Evolutionary conservation across 768 basidiomycete genomes (phyloP), one percentile per base, ranked within the genome.

Genomic region (Amylocystis lapponica): DNA sequence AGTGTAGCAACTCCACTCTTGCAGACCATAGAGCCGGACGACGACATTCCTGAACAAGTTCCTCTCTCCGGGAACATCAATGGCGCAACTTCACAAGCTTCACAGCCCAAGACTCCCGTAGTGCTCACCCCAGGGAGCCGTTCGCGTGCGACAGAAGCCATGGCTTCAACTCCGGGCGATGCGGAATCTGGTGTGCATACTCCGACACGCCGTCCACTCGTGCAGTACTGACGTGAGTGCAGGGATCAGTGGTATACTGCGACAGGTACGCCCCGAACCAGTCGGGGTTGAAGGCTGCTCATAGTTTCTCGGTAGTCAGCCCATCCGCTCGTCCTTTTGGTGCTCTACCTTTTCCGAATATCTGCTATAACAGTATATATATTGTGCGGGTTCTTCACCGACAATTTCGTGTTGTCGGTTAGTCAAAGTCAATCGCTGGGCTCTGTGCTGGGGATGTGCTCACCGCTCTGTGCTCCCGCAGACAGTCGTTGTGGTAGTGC

Each of bases 401-500:
- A 79, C 53, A 86, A 93, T 60, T 98, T 93, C 64, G 94, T 99
- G 17, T 74, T 98, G 49, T 91, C 92, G 35, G 93, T 95, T 46
- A 54, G 89, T 65, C 23, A 33, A 26, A 33, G 5, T 6, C 27
- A n/a, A n/a, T n/a, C n/a, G n/a, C n/a, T n/a, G n/a, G n/a, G n/a
- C n/a, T n/a, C n/a, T n/a, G n/a, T n/a, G n/a, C n/a, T n/a, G n/a
- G n/a, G n/a, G n/a, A n/a, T n/a, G n/a, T n/a, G n/a, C n/a, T n/a
- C n/a, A n/a, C n/a, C n/a, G n/a, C n/a, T n/a, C n/a, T n/a, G 14
- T 23, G 26, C 35, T 23, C 50, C 22, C 44, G 19, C 55, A 83
- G 81, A 95, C 93, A 20, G 94, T 99, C 3, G 64, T 79, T 8
- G 95, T 98, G 0, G 96, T 98, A 17, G 83, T 97, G 2, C 71